Percentiles rank a stretch among this genome's conserved stretches.
These are phyloP conservation scores for Daldinia concentrica DNA, from an alignment of 495 filamentous ascomycete species.

Conservation along the genomic window DNA sequence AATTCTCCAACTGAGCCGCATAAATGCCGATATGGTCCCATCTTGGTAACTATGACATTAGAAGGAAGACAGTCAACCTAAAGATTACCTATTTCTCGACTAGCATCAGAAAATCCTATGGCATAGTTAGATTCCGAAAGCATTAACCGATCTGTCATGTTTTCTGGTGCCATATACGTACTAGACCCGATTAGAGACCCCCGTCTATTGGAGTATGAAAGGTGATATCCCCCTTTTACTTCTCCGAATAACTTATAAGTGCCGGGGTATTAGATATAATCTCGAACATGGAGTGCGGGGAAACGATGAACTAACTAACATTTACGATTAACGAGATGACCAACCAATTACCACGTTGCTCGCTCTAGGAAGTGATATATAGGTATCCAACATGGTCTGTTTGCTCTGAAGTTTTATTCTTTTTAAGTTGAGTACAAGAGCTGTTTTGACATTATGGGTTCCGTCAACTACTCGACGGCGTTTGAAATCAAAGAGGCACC, in stretches of 20 bases:
- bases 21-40: background rate
- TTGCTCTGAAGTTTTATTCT: background rate
- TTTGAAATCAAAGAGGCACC: conserved; percentile 53
- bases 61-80: background rate
- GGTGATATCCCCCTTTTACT: conserved; percentile 8
- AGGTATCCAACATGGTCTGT: background rate
- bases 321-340: background rate
- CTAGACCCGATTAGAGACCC: conserved; percentile 13
- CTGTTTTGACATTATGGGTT: conserved; percentile 26
- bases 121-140: background rate
- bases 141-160: conserved; percentile 20
- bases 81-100: background rate
- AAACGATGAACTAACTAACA: background rate
- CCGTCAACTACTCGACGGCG: conserved; percentile 7
- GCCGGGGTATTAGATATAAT: background rate
- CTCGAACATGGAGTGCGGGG: background rate
- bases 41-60: background rate
- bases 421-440: background rate
- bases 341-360: background rate
- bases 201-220: conserved; percentile 6
- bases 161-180: conserved; percentile 1
- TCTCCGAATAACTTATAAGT: background rate
- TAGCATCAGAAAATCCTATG: background rate
- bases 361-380: background rate
- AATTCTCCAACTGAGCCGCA: conserved; percentile 4